phyloP scores from a whole-genome alignment of 805 yeast genomes.

The Schizosaccharomyces lindneri region DNA sequence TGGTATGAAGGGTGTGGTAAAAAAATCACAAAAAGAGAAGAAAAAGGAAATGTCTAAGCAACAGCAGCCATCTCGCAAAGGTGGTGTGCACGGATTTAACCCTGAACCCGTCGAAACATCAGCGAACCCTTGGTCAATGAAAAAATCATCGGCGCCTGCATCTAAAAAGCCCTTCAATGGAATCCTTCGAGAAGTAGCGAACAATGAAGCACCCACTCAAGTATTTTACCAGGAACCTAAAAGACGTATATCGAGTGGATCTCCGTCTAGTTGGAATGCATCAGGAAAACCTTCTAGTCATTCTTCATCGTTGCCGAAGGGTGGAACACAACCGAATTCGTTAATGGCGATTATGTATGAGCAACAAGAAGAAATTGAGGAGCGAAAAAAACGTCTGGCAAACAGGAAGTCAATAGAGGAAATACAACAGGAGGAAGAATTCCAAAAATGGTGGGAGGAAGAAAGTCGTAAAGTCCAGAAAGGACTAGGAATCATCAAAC shows the following conservation, averaged over 20 bases:
- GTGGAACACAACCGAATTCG: slow-evolving; percentile 34
- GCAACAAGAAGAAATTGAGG: slow-evolving; percentile 5
- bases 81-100: neutral
- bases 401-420: slow-evolving; percentile 30
- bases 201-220: neutral
- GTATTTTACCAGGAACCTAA: slow-evolving; percentile 32
- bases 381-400: slow-evolving; percentile 11
- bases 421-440: slow-evolving; percentile 57
- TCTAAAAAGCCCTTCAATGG: neutral
- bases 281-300: slow-evolving; percentile 28
- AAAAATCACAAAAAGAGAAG: neutral
- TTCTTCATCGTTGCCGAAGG: slow-evolving; percentile 29
- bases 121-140: neutral
- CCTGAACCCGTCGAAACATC: neutral
- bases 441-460: slow-evolving; percentile 69
- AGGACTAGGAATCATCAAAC: neutral
- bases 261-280: slow-evolving; percentile 27
- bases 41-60: neutral
- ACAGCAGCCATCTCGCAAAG: neutral
- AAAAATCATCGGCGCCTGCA: neutral
- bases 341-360: slow-evolving; percentile 19
- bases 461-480: slow-evolving; percentile 22
- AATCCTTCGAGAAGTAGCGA: neutral
- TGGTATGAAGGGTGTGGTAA: neutral
- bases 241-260: slow-evolving; percentile 32